A percentile compares a stretch with the other conserved stretches of the same genome.
Evolutionary conservation across 148 eudicot species (phyloP).

Genomic region (Silene latifolia): DNA sequence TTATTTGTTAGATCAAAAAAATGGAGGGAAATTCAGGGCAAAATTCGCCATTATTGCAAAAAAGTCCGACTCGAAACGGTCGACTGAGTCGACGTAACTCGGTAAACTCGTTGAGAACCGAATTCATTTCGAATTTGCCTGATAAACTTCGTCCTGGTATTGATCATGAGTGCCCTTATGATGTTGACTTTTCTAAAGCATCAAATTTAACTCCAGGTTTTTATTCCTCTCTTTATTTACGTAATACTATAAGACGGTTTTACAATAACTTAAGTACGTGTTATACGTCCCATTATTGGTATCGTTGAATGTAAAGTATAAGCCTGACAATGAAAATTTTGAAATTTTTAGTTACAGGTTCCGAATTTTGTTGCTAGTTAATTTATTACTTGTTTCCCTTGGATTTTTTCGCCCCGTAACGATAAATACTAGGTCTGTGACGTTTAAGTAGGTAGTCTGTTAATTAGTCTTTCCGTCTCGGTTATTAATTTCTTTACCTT

Average conservation of each 20-base stretch:
- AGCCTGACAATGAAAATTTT: too few relatives aligned
- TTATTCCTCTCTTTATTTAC: not conserved
- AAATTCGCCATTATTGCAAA: constrained; percentile 33
- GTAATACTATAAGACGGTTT: not conserved
- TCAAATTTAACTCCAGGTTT: constrained; percentile 50
- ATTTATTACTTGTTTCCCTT: too few relatives aligned
- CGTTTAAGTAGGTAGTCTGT: too few relatives aligned
- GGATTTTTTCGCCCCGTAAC: too few relatives aligned
- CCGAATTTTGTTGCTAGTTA: too few relatives aligned
- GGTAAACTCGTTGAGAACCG: constrained; percentile 50
- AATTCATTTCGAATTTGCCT: constrained; percentile 60
- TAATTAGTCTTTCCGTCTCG: too few relatives aligned
- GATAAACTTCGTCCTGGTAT: constrained; percentile 54
- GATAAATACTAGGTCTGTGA: too few relatives aligned
- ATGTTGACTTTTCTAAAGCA: constrained; percentile 40
- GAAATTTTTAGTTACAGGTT: too few relatives aligned
- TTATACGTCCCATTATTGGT: too few relatives aligned
- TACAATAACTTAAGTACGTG: too few relatives aligned
- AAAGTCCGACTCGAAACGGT: constrained; percentile 11
- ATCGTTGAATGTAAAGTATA: too few relatives aligned
- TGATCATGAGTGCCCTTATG: constrained; percentile 47
- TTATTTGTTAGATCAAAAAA: not conserved
- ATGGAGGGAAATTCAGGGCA: constrained; percentile 27
- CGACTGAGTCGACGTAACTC: constrained; percentile 54
- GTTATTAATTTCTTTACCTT: too few relatives aligned